Base-by-base conservation (phyloP, 768 basidiomycete genomes). In the Tricholoma sp. region DNA sequence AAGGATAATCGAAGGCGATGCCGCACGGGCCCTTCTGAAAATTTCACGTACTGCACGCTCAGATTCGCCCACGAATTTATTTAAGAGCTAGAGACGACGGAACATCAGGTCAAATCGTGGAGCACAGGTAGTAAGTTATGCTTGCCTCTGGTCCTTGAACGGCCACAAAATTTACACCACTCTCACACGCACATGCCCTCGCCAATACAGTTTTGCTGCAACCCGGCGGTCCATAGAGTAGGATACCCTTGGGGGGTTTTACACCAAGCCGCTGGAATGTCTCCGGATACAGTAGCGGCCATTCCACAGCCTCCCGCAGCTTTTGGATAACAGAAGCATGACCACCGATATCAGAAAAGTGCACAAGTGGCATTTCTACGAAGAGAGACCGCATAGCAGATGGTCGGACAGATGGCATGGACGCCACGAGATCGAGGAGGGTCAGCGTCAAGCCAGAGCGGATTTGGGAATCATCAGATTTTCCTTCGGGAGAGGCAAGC, bases 51-150 rank as follows among this genome's bases (percentile, higher is more conserved):
- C 90, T 0, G 93, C 92, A 42, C 91, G 81, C 71, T 99, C 97
- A 0, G 94, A 97, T 73, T 99, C 97, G 18, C 97, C 97, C 15
- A 99, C 94, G 64, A 88, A 99, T 72, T 98, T 98, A 74, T 89
- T 98, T 52, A 98, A 68, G 0, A 99, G 80, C 94, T 98, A 65
- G n/a, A 47, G 47, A 20, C 8, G 33, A 24, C 24, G 24, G 24
- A 24, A 24, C 24, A 24, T 24, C 24, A 24, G 24, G 24, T 24
- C 24, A 34, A 12, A 42, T 61, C 20, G 44, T 41, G 4, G 53
- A 47, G 13, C 9, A 58, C 28, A 18, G 57, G 51, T 37, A 24
- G 24, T 18, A 32, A 55, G 31, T 53, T 41, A 41, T 33, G 61
- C 81, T 61, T 61, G 91, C 96, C 82, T 99, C 97, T 1, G 97